Evolutionary conservation across 352 stramenopile genomes (phyloP).

Genomic region (Pythium brassicae): DNA sequence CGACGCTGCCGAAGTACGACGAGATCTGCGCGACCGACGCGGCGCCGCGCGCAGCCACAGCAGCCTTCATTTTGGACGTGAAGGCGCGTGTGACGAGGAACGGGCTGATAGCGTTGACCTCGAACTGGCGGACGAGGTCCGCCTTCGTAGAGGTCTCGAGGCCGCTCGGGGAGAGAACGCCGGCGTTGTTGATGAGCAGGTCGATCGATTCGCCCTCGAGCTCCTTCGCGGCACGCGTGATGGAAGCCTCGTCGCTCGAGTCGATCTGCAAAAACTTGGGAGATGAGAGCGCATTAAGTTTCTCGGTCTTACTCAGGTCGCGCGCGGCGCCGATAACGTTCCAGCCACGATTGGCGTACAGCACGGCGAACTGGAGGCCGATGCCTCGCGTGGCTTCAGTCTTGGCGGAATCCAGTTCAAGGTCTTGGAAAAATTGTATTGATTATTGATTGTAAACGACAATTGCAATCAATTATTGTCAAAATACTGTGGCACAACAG

Average conservation of each 20-base stretch:
- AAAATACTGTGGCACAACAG: too few species aligned
- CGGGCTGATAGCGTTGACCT: slow-evolving; percentile 32
- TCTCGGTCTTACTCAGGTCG: slow-evolving; percentile 17
- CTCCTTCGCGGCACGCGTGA: slow-evolving; percentile 6
- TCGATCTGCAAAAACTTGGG: slow-evolving; percentile 23
- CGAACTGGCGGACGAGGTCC: slow-evolving; percentile 22
- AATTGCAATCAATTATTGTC: too few species aligned
- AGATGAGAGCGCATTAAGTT: slow-evolving; percentile 13
- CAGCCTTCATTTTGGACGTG: slow-evolving; percentile 14
- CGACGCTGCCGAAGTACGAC: slow-evolving; percentile 14
- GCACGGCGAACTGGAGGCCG: slow-evolving; percentile 32
- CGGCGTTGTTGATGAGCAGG: slow-evolving; percentile 41
- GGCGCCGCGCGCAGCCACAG: slow-evolving; percentile 4
- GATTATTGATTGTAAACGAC: too few species aligned
- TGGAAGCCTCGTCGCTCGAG: slow-evolving; percentile 16
- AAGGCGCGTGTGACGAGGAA: slow-evolving; percentile 27
- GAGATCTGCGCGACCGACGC: slow-evolving; percentile 24
- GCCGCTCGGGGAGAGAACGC: slow-evolving; percentile 8
- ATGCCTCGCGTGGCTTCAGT: slow-evolving; percentile 39
- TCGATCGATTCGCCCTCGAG: slow-evolving; percentile 22
- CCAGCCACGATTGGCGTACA: slow-evolving; percentile 39
- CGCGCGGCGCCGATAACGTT: slow-evolving; percentile 16
- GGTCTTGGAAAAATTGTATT: too few species aligned
- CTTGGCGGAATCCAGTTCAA: too few species aligned
- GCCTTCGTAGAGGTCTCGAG: slow-evolving; percentile 16